Base-by-base conservation (phyloP, 495 filamentous ascomycete species). In the Penicillium coffeae region DNA sequence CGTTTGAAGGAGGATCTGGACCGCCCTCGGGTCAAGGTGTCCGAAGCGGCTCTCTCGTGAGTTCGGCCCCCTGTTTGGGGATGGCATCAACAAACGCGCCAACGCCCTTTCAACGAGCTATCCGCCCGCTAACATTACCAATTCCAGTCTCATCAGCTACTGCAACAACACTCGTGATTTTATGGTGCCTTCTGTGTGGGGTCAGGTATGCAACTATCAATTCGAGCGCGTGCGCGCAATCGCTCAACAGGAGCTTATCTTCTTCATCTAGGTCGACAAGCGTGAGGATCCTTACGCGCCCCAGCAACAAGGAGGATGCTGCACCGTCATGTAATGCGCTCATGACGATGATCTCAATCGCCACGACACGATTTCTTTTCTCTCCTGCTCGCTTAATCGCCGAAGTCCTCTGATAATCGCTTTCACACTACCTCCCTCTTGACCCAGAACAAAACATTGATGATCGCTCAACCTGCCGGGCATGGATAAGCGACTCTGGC, bases 121-220 rank as follows among this genome's bases (percentile, higher is more conserved):
- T 42, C n/a, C n/a, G 42, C n/a, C 39, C 50, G 48, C 56, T 70
- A 42, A 65, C 51, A 20, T 34, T 14, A 8, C 44, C 16, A 47
- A 45, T 50, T 41, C 42, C 65, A 98, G 93, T 52, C 85, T 97
- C 64, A 96, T 98, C 63, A 85, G 86, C 52, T 97, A 96, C 70
- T 96, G 90, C 71, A 92, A 91, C 64, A 88, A 85, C 68, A 96
- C 93, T 55, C 88, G 89, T 70, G 93, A 98, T 66, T 97, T 91
- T 68, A 98, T 98, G 93, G 93, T 98, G 54, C 93, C 93, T 43
- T 91, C 87, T 41, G 84, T 94, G 65, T 97, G 94, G 93, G 93
- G 94, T 51, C 78, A 82, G 52, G 90, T 97, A 78, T 68, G 84
- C 60, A 51, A 65, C 56, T 53, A 44, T 37, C 10, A 20, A 42